A percentile compares a stretch with the other conserved stretches of the same genome.
Evolutionary conservation across 805 yeast species (phyloP).

Genomic region (Alloascoidea hylecoeti): DNA sequence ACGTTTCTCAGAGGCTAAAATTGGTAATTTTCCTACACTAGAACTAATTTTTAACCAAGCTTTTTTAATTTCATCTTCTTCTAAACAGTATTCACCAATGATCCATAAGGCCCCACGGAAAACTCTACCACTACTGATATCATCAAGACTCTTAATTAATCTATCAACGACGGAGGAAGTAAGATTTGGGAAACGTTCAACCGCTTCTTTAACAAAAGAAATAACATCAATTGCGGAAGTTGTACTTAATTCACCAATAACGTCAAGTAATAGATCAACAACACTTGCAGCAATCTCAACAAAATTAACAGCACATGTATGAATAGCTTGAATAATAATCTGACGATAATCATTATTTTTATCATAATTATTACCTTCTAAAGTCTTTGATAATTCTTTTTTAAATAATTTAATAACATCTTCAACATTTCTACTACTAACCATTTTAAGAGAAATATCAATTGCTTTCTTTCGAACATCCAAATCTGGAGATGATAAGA

Average conservation of each 20-base stretch:
- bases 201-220: slow-evolving; percentile 85
- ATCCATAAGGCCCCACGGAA: slow-evolving; percentile 93
- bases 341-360: slow-evolving; percentile 80
- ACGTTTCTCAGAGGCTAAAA: slow-evolving; percentile 57
- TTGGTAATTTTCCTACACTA: slow-evolving; percentile 85
- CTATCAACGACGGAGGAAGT: slow-evolving; percentile 50
- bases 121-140: slow-evolving; percentile 76
- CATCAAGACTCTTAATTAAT: slow-evolving; percentile 46
- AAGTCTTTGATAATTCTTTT: slow-evolving; percentile 74
- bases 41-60: slow-evolving; percentile 82
- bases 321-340: slow-evolving; percentile 75
- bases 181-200: slow-evolving; percentile 78
- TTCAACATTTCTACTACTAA: slow-evolving; percentile 81
- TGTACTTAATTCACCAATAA: slow-evolving; percentile 73
- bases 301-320: slow-evolving; percentile 75
- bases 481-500: slow-evolving; percentile 75
- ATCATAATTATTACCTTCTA: slow-evolving; percentile 55
- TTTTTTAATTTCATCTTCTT: slow-evolving; percentile 56
- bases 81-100: slow-evolving; percentile 78
- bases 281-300: slow-evolving; percentile 87
- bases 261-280: slow-evolving; percentile 76
- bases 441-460: slow-evolving; percentile 66
- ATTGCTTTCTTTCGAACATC: slow-evolving; percentile 87
- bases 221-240: slow-evolving; percentile 82
- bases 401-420: slow-evolving; percentile 85